Base-by-base conservation (phyloP, 192 early-diverging fungal genomes). In the Mortierella antarctica region DNA sequence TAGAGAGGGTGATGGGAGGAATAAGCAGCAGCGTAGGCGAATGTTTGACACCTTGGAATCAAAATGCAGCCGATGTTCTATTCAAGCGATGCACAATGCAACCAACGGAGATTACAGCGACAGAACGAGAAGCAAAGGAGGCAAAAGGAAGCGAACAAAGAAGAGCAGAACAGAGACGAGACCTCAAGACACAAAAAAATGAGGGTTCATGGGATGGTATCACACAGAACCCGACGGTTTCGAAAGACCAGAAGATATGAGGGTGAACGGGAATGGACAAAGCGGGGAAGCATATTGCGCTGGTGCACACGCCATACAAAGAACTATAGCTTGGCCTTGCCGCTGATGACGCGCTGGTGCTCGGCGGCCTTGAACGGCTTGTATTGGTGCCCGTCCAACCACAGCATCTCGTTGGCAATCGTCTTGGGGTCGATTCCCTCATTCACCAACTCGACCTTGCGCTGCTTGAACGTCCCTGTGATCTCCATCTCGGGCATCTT, bases 391-490 rank as follows among this genome's bases (percentile, higher is more conserved):
- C 82, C 82, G n/a, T 74, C 64, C 20, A 86, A 62, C 87, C 87
- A 88, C 59, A 73, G 75, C 40, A 88, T 75, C 47, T 81, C 82
- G 9, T 76, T 73, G 47, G 66, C 62, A 42, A 86, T 73, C 52
- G 56, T 54, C 0, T 17, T n/a, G 13, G 82, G 79, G 20, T 88
- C 73, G 44, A 88, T 85, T 6, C 87, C 87, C 51, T 88, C 80
- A 2, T 81, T 82, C 20, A 83, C 71, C 51, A 79, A 74, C 44
- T 83, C 73, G 13, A 86, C 87, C 65, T 88, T 88, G 52, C 82
- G 76, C 57, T 86, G 87, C 56, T 88, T 88, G 59, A 86, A 88
- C 0, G 87, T 88, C 39, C 83, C 87, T 9, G 87, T 88, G 17
- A 85, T 74, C 49, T 84, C 85, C 82, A 88, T 83, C 55, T 66